A percentile compares a stretch with the other conserved stretches of the same genome.
Conservation (phyloP, 495 filamentous ascomycete species). For the Daldinia childiae region DNA sequence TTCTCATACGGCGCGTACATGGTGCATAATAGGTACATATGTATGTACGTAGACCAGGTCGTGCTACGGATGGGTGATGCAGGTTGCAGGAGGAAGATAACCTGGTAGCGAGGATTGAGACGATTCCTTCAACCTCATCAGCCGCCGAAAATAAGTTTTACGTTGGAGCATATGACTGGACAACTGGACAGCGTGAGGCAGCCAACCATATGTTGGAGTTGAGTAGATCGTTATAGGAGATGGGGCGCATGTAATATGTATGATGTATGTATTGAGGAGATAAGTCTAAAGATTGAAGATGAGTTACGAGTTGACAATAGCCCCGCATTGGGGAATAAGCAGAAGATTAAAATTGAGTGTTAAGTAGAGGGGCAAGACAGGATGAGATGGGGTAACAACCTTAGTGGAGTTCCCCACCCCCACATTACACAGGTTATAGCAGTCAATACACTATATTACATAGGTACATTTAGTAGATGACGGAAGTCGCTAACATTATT, state of each 20-base stretch:
- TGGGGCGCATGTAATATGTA: constrained; percentile 10
- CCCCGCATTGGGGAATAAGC: constrained; percentile 32
- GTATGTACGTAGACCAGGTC: not conserved
- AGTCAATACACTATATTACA: no score
- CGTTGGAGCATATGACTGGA: constrained; percentile 21
- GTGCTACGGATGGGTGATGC: constrained; percentile 3
- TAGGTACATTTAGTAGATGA: not conserved
- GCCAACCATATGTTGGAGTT: constrained; percentile 10
- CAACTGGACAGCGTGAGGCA: constrained; percentile 13
- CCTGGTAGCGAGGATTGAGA: constrained; percentile 2
- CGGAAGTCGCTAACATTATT: not conserved
- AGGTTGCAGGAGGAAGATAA: constrained; percentile 18
- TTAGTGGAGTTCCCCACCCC: not conserved
- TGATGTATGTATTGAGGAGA: constrained; percentile 5
- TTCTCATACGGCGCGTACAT: constrained; percentile 15
- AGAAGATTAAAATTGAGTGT: constrained; percentile 3
- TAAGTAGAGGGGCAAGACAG: not conserved
- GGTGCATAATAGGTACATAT: not conserved
- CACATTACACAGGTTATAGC: not conserved
- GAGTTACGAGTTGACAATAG: constrained; percentile 15
- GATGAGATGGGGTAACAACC: not conserved
- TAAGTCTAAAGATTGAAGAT: not conserved
- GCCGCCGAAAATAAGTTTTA: constrained; percentile 30
- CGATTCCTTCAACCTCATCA: constrained; percentile 32
- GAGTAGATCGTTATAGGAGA: constrained; percentile 32